These are phyloP conservation scores for Aspergillus ochraceus DNA, from an alignment of 2,329 filamentous ascomycete species.

Conservation along the genomic window DNA sequence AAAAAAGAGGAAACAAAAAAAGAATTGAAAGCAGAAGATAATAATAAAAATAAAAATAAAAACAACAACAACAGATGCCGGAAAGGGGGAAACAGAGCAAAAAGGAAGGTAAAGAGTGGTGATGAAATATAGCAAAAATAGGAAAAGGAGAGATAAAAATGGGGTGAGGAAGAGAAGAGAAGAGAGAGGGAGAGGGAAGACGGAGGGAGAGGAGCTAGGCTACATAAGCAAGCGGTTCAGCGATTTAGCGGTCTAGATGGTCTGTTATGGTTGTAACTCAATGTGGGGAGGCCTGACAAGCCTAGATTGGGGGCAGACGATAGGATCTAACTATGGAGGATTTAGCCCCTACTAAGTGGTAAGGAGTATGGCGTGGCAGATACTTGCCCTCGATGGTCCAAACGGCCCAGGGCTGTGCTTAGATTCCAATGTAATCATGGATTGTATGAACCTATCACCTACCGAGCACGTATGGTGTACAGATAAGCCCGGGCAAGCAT, in stretches of 20 bases:
- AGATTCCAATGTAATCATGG: neutral
- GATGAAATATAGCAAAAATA: constrained; percentile 1
- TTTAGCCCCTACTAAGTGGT: neutral
- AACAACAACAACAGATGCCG: constrained; percentile 10
- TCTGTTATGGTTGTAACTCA: constrained; percentile 1
- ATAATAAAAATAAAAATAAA: no score
- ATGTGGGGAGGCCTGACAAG: constrained; percentile 1
- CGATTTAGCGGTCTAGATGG: constrained; percentile 19
- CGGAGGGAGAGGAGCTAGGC: neutral
- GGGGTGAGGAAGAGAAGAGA: constrained; percentile 9
- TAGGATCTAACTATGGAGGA: no score
- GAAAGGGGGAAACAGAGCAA: constrained; percentile 9
- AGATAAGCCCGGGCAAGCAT: no score
- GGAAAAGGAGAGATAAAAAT: constrained; percentile 2
- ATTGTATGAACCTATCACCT: no score
- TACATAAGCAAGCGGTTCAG: neutral
- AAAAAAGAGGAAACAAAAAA: constrained; percentile 1
- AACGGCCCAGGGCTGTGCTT: neutral
- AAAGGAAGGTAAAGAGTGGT: constrained; percentile 11
- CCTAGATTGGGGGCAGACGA: neutral
- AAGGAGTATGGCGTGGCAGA: neutral
- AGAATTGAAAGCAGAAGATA: neutral
- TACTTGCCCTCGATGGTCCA: neutral
- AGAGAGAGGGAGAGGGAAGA: constrained; percentile 22
- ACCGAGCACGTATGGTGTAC: no score